phyloP scores from a whole-genome alignment of 2,329 filamentous ascomycete species.

The Didymellaceae sp. region DNA sequence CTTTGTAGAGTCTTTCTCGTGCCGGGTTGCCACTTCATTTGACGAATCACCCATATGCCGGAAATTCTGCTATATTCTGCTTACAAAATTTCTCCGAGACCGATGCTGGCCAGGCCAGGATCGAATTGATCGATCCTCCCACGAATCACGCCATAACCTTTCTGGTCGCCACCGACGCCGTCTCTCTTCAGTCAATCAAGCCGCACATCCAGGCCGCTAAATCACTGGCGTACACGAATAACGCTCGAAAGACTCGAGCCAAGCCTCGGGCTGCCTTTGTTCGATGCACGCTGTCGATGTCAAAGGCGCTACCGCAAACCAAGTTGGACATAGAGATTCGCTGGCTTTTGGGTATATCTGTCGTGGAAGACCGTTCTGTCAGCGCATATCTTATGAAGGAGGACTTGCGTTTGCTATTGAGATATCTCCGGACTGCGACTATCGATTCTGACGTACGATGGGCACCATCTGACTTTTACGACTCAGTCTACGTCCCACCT shows the following conservation, averaged over 20 bases:
- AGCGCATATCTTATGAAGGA: conserved; percentile 25
- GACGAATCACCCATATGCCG: neutral
- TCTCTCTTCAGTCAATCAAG: conserved; percentile 26
- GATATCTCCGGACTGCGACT: conserved; percentile 27
- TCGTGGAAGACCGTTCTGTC: conserved; percentile 31
- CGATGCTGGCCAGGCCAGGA: conserved; percentile 19
- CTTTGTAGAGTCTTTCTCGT: neutral
- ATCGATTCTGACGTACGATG: conserved; percentile 41
- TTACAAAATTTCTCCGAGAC: conserved; percentile 30
- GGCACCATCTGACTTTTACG: conserved; percentile 69
- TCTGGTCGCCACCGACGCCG: conserved; percentile 23
- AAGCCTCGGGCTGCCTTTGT: conserved; percentile 35
- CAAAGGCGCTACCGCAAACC: conserved; percentile 14
- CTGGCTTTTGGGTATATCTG: conserved; percentile 38
- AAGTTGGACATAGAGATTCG: conserved; percentile 35
- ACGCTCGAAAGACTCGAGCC: conserved; percentile 26
- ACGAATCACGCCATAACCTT: conserved; percentile 28
- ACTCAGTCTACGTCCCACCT: conserved; percentile 69
- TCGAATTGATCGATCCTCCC: conserved; percentile 26
- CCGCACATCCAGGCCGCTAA: conserved; percentile 22
- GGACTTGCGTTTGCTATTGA: conserved; percentile 36
- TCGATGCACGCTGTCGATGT: conserved; percentile 28
- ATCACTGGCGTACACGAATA: conserved; percentile 23
- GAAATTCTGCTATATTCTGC: conserved; percentile 22
- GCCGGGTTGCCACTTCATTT: no score